phyloP scores from a whole-genome alignment of 495 filamentous ascomycete species.

The Trichoderma gamsii region DNA sequence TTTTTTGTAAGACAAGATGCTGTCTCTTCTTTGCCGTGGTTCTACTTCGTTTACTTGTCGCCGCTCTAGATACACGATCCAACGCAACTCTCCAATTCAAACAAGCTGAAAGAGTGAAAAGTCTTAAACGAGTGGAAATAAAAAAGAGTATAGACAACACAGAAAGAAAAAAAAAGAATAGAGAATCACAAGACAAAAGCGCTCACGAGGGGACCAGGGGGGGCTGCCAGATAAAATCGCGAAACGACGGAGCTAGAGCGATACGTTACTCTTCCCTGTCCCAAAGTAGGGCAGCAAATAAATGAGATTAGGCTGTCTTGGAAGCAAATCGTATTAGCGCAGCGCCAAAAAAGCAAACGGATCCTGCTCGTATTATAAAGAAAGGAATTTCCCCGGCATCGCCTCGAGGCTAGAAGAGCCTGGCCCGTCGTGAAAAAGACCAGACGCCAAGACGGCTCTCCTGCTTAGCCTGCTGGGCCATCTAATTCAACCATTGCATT shows the following conservation, averaged over 20 bases:
- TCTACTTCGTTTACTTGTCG: not conserved
- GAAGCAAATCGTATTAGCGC: not conserved
- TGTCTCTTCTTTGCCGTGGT: not conserved
- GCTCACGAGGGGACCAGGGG: too few relatives aligned
- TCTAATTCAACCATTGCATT: too few relatives aligned
- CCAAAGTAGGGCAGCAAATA: not conserved
- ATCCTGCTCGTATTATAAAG: too few relatives aligned
- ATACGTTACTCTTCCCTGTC: not conserved
- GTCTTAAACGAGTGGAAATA: not conserved
- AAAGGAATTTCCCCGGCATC: too few relatives aligned
- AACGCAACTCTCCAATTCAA: too few relatives aligned
- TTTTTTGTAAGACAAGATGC: not conserved
- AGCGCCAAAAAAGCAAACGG: not conserved
- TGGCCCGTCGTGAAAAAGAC: too few relatives aligned
- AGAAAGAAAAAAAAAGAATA: not conserved
- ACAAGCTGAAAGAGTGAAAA: too few relatives aligned
- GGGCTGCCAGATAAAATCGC: not conserved
- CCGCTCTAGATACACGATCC: not conserved
- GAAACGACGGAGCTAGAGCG: not conserved
- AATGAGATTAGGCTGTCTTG: constrained; percentile 6
- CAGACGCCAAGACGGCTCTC: too few relatives aligned
- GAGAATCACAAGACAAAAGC: not conserved
- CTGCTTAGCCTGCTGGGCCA: too few relatives aligned
- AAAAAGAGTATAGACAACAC: not conserved
- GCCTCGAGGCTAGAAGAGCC: too few relatives aligned